Evolutionary conservation across 495 filamentous ascomycete species (phyloP), one percentile per base, ranked within the genome.

Genomic region (Hypoxylon trugodes): DNA sequence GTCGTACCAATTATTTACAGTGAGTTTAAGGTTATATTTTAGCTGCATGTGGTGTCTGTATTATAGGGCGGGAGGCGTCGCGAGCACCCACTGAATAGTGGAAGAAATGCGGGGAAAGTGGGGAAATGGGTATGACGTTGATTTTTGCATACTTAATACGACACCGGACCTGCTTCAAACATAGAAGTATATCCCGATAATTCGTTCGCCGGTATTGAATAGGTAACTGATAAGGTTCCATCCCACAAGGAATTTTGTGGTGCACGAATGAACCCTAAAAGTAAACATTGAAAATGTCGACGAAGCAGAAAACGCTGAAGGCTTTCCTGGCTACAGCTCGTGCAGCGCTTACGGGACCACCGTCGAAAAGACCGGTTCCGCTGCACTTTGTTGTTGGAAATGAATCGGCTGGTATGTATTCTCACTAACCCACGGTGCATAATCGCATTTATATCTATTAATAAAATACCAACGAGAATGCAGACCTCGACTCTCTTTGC

Each of bases 401-500:
- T 65, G 88, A 92, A 72, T 89, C 88, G 25, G 89, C 87, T 19
- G 87, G 87, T 86, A 73, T n/a, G 70, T 64, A 22, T 26, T 21
- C 22, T 30, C n/a, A 42, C 32, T 24, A 19, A 30, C 9, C 0
- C 12, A n/a, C n/a, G n/a, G n/a, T n/a, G n/a, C n/a, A 16, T 19
- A 32, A 6, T 10, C 28, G 28, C n/a, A 3, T 45, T 6, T 8
- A 12, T 4, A 3, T 35, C 13, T 35, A n/a, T 10, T 4, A 7
- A 41, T 69, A 63, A 74, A 51, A 38, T 42, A 9, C n/a, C n/a
- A n/a, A n/a, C n/a, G n/a, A 2, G 35, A 18, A 32, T 6, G 2
- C 76, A 84, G 95, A 98, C 71, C 88, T 98, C 68, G 95, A 98
- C 76, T 97, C 96, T 9, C 84, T 98, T 51, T 90, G 90, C 74